Base-by-base conservation (phyloP, 1,284 basidiomycete genomes). In the Macrocystidia cucumis region DNA sequence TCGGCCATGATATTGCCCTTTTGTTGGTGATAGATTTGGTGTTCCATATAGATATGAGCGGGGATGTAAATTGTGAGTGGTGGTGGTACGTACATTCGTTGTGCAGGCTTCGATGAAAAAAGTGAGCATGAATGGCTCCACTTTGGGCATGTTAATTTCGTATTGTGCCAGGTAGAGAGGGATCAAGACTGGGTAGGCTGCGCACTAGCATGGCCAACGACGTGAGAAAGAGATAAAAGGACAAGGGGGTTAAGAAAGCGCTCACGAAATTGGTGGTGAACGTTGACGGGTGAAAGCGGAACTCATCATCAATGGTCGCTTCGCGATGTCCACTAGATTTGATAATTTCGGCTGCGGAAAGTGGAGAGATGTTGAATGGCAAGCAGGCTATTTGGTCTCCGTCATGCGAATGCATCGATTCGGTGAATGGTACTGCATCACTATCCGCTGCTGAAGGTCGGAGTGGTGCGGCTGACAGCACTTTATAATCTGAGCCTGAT, bases 131-230 rank as follows among this genome's bases (percentile, higher is more conserved):
- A 37, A 32, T 13, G 38, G 31, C 8, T 35, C 35, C 2, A 34
- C 16, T 9, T 47, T 41, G 12, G 44, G 34, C 5, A 43, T 21
- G n/a, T 39, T 25, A 6, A 40, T 31, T 35, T 59, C 46, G 39
- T 65, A 64, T 42, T 54, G 54, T 5, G 57, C 62, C 7, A 64
- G 50, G 45, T 64, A 65, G 9, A 65, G 38, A 1, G 63, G 63
- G 32, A 65, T 45, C 8, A 65, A 47, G 18, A 65, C 43, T 7
- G 63, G 63, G 27, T 60, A 60, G 11, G 58, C 61, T 9, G 62
- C 60, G 32, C 60, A 44, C 63, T 65, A 29, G 6, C 20, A 3
- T 34, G 27, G 7, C 19, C 17, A 26, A 29, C 35, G 33, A 12
- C 34, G 18, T 35, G n/a, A 30, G 24, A 27, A 3, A 6, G 26